Percentiles rank a stretch among this genome's conserved stretches.
These are phyloP conservation scores for Termitomyces sp. DNA, from an alignment of 768 basidiomycete species.

Conservation along the genomic window DNA sequence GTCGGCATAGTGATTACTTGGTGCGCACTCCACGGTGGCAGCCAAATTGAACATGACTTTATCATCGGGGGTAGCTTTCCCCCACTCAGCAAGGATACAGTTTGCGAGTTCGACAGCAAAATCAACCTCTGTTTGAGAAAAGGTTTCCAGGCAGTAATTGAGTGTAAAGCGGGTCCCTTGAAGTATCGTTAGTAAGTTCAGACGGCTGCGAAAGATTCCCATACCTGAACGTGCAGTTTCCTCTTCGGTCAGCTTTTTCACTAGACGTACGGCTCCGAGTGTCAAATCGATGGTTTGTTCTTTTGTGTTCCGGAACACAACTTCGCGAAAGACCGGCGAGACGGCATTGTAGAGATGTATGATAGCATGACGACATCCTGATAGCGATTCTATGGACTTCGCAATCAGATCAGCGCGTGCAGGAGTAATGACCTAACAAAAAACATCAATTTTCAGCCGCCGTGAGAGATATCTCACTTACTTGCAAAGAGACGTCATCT, in stretches of 20 bases:
- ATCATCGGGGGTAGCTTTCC: conserved; percentile 50
- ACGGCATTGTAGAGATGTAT: conserved; percentile 89
- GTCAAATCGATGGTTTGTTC: conserved; percentile 74
- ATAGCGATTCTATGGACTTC: conserved; percentile 68
- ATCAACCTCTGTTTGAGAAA: conserved; percentile 79
- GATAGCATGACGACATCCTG: conserved; percentile 70
- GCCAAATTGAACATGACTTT: conserved; percentile 83
- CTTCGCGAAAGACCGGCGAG: conserved; percentile 66
- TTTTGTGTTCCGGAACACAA: conserved; percentile 74
- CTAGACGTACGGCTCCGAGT: conserved; percentile 59
- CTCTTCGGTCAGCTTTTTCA: conserved; percentile 64
- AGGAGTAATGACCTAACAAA: conserved; percentile 64
- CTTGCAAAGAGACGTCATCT: conserved; percentile 79
- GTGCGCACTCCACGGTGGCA: conserved; percentile 78
- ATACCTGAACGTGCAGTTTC: conserved; percentile 54
- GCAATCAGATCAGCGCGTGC: conserved; percentile 75
- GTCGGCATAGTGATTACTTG: conserved; percentile 83
- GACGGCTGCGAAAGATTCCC: background rate
- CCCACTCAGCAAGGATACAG: conserved; percentile 69
- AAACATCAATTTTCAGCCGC: background rate
- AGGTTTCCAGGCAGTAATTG: conserved; percentile 84
- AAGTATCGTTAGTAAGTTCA: background rate
- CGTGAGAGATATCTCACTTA: conserved; percentile 22
- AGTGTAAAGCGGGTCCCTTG: conserved; percentile 59
- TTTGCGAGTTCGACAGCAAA: conserved; percentile 76